phyloP scores from a whole-genome alignment of 1,284 basidiomycete species.

The Kwoniella shivajii region DNA sequence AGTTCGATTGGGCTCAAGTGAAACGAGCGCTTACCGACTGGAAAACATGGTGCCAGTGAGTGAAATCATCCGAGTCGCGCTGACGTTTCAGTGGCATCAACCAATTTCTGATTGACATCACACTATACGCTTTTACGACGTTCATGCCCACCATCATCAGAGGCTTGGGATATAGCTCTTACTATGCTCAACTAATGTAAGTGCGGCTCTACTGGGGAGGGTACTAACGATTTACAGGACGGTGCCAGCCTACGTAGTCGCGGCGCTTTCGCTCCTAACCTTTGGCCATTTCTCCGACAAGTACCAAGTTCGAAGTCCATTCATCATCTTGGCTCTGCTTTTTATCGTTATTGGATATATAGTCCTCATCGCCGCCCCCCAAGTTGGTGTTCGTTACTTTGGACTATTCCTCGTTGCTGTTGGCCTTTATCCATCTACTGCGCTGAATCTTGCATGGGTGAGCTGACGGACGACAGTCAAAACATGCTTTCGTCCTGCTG shows the following conservation, averaged over 20 bases:
- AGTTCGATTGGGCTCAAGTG: conserved; percentile 2
- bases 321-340: conserved; percentile 16
- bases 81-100: background rate
- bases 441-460: conserved; percentile 16
- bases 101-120: conserved; percentile 13
- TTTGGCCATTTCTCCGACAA: conserved; percentile 21
- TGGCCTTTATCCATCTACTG: conserved; percentile 15
- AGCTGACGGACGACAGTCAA: background rate
- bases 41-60: conserved; percentile 3
- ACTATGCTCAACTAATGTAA: conserved; percentile 31
- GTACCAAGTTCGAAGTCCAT: conserved; percentile 19
- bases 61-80: background rate
- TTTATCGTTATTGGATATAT: conserved; percentile 20
- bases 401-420: conserved; percentile 14
- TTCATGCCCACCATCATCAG: conserved; percentile 37
- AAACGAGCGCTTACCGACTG: background rate
- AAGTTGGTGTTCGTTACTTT: conserved; percentile 18
- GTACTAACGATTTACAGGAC: conserved; percentile 2
- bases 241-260: conserved; percentile 34
- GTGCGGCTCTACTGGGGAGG: background rate
- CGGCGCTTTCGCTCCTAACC: conserved; percentile 21
- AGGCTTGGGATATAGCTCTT: conserved; percentile 24
- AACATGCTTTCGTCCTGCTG: background rate
- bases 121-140: conserved; percentile 19
- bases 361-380: conserved; percentile 7